A percentile compares a stretch with the other conserved stretches of the same genome.
These are phyloP conservation scores for Fusarium sp. DNA, from an alignment of 2,329 filamentous ascomycete species.

Conservation along the genomic window DNA sequence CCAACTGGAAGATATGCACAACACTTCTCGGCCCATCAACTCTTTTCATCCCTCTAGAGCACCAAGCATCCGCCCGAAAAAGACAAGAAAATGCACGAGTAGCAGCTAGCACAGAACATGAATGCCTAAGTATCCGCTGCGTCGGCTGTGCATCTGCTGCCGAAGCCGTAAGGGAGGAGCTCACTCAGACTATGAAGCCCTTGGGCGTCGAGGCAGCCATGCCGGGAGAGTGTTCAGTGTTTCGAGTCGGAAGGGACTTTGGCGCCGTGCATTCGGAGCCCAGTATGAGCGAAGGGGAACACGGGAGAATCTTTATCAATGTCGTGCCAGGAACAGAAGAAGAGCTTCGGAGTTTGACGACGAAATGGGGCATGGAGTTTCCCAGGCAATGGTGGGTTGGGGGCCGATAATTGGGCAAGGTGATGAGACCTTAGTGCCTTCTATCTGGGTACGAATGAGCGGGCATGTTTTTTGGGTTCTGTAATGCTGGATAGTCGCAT, in stretches of 20 bases:
- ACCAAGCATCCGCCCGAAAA: constrained; percentile 49
- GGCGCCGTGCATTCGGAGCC: constrained; percentile 60
- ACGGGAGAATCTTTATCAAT: constrained; percentile 52
- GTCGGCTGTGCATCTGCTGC: constrained; percentile 56
- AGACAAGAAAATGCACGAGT: constrained; percentile 47
- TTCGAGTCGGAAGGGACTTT: constrained; percentile 53
- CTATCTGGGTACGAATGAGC: not conserved
- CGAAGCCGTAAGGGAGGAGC: constrained; percentile 52
- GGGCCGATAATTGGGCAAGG: not conserved
- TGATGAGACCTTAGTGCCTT: not conserved
- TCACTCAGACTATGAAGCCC: constrained; percentile 45
- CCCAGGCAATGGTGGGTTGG: constrained; percentile 51
- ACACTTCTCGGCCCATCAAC: constrained; percentile 60
- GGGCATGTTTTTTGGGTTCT: not conserved
- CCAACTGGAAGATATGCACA: constrained; percentile 62
- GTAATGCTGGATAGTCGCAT: not conserved
- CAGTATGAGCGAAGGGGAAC: constrained; percentile 44
- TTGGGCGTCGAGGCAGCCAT: constrained; percentile 40
- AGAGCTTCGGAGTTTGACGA: constrained; percentile 48
- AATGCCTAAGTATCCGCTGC: constrained; percentile 57
- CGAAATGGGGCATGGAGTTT: constrained; percentile 54
- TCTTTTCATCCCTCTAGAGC: constrained; percentile 53
- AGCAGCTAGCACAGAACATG: constrained; percentile 48
- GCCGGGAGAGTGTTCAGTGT: constrained; percentile 53
- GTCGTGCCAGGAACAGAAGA: constrained; percentile 51